These are phyloP conservation scores for Silene noctiflora DNA, from an alignment of 179 eudicot species.

Conservation along the genomic window DNA sequence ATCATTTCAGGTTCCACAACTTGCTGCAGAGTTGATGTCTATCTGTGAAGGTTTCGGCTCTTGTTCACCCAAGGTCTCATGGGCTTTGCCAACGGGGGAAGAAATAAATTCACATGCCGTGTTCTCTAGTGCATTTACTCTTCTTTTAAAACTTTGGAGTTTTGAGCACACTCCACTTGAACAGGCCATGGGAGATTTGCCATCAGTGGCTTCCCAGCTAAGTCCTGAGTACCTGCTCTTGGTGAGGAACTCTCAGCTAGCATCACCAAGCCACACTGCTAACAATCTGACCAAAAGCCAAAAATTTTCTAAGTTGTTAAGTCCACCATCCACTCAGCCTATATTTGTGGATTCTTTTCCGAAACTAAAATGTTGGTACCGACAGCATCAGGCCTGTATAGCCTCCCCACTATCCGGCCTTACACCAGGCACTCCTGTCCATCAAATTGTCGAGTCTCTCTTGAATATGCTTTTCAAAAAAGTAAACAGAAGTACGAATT, in stretches of 20 bases:
- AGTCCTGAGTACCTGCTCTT: conserved; percentile 88
- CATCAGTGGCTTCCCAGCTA: conserved; percentile 77
- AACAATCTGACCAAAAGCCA: conserved; percentile 40
- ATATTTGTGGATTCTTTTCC: conserved; percentile 91
- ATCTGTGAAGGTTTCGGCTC: conserved; percentile 95
- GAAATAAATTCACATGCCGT: conserved; percentile 77
- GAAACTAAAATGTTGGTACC: conserved; percentile 78
- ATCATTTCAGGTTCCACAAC: conserved; percentile 71
- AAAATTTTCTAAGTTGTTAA: conserved; percentile 38
- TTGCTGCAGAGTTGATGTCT: conserved; percentile 89
- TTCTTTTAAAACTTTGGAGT: conserved; percentile 87
- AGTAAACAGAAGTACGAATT: conserved; percentile 54
- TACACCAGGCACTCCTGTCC: conserved; percentile 78
- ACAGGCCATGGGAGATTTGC: conserved; percentile 70
- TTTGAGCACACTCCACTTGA: conserved; percentile 84
- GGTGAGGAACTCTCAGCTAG: conserved; percentile 72
- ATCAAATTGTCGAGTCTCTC: conserved; percentile 78
- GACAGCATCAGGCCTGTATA: conserved; percentile 88
- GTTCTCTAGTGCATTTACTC: conserved; percentile 90
- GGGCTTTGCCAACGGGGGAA: conserved; percentile 75
- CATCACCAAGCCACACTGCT: conserved; percentile 43
- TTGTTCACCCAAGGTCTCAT: conserved; percentile 67
- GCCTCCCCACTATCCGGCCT: conserved; percentile 96
- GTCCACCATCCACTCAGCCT: conserved; percentile 51
- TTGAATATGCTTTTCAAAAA: conserved; percentile 85